A percentile compares a stretch with the other conserved stretches of the same genome.
phyloP scores from a whole-genome alignment of 768 basidiomycete species.

The Ramaria sp. region DNA sequence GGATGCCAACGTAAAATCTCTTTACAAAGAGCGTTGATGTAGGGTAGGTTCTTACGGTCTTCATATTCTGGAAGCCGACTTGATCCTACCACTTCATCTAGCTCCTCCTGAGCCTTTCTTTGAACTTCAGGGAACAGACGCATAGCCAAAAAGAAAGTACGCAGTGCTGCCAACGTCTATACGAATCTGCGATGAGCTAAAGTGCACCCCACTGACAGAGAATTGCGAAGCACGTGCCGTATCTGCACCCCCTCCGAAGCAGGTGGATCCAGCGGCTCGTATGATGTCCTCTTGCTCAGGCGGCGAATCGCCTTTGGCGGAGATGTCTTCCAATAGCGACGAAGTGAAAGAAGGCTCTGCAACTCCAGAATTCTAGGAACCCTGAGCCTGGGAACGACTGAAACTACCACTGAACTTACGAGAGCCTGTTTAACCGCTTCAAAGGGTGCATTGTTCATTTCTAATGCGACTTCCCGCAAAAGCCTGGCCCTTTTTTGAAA shows the following conservation, averaged over 20 bases:
- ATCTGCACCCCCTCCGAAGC: constrained; percentile 28
- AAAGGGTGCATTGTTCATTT: constrained; percentile 2
- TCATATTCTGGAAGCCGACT: constrained; percentile 5
- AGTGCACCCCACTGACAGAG: neutral
- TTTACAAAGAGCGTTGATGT: constrained; percentile 4
- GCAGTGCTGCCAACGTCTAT: constrained; percentile 5
- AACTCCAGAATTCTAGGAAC: neutral
- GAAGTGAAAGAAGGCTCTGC: constrained; percentile 19
- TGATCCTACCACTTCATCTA: constrained; percentile 11
- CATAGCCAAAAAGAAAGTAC: constrained; percentile 13
- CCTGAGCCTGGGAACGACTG: neutral
- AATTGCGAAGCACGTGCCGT: constrained; percentile 18
- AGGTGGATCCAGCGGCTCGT: too few species aligned
- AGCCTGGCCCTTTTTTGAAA: neutral
- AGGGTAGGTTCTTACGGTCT: constrained; percentile 3
- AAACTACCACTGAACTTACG: neutral
- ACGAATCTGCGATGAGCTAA: too few species aligned
- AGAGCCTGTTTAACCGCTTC: neutral
- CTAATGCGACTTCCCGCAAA: neutral
- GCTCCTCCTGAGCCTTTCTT: constrained; percentile 11
- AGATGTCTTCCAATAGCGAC: too few species aligned
- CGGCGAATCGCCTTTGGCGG: too few species aligned
- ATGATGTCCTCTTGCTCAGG: too few species aligned
- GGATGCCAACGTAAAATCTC: constrained; percentile 5
- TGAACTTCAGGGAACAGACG: constrained; percentile 12